Evolutionary conservation across 2,329 filamentous ascomycete genomes (phyloP).

Genomic region (Myrmaecium sp.): DNA sequence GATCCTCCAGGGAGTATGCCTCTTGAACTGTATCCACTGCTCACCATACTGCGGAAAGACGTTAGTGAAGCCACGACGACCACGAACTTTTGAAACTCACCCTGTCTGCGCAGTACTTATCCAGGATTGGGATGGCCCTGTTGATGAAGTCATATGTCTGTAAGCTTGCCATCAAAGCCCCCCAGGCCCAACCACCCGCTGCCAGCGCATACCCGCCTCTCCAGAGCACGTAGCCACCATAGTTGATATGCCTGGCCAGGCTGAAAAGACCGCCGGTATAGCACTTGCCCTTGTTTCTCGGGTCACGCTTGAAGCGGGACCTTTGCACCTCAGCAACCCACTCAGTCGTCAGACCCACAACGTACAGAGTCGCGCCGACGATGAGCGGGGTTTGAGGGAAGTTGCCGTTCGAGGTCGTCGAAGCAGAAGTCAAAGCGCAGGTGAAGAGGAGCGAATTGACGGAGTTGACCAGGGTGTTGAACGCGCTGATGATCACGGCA

Average conservation of each 20-base stretch:
- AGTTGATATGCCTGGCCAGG: constrained; percentile 36
- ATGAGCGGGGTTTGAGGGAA: constrained; percentile 28
- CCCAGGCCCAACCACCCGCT: constrained; percentile 30
- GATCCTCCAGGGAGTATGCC: constrained; percentile 20
- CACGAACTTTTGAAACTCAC: no score
- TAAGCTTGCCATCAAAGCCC: constrained; percentile 22
- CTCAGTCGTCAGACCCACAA: constrained; percentile 36
- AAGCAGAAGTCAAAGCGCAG: constrained; percentile 30
- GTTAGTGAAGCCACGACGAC: no score
- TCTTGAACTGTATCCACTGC: constrained; percentile 24
- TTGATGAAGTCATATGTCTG: constrained; percentile 29
- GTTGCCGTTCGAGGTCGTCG: constrained; percentile 15
- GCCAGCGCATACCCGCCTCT: constrained; percentile 31
- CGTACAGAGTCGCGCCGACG: constrained; percentile 33
- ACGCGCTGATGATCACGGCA: constrained; percentile 29
- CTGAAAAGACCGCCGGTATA: constrained; percentile 33
- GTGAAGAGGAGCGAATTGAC: constrained; percentile 38
- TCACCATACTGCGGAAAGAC: constrained; percentile 22
- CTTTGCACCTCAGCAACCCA: constrained; percentile 41
- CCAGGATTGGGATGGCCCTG: constrained; percentile 29
- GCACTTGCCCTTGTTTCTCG: constrained; percentile 34
- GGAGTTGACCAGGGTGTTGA: constrained; percentile 40
- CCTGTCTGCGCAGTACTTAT: constrained; percentile 29
- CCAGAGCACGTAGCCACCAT: constrained; percentile 36
- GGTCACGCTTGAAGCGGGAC: constrained; percentile 32